Conservation (phyloP, 2,329 filamentous ascomycete species). For the Fusarium anguioides region DNA sequence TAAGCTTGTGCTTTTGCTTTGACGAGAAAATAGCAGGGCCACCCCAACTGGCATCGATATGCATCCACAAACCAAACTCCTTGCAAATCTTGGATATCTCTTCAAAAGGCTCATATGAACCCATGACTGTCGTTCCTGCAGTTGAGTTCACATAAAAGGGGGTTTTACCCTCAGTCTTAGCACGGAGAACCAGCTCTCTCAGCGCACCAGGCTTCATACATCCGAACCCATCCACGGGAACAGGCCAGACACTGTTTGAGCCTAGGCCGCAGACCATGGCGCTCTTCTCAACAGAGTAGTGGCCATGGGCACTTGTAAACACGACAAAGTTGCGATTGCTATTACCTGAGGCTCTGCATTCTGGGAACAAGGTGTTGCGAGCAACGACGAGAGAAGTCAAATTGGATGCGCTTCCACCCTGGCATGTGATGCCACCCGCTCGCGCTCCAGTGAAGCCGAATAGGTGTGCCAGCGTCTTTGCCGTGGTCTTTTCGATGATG, state of each 20-base stretch:
- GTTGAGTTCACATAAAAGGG: slow-evolving; percentile 97
- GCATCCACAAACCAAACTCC: slow-evolving; percentile 83
- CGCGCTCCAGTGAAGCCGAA: slow-evolving; percentile 80
- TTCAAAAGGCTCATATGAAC: slow-evolving; percentile 84
- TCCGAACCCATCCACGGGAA: slow-evolving; percentile 79
- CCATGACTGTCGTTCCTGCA: slow-evolving; percentile 92
- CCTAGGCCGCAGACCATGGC: slow-evolving; percentile 92
- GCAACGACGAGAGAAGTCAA: slow-evolving; percentile 87
- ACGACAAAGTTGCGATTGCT: slow-evolving; percentile 74
- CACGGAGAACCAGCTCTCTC: slow-evolving; percentile 68
- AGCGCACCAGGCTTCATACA: slow-evolving; percentile 77
- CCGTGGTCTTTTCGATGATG: slow-evolving; percentile 86
- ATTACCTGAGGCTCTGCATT: slow-evolving; percentile 80
- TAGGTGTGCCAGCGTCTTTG: slow-evolving; percentile 75
- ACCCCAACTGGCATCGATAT: slow-evolving; percentile 94
- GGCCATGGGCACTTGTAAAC: slow-evolving; percentile 90
- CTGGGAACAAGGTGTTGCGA: slow-evolving; percentile 84
- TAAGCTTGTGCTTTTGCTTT: slow-evolving; percentile 71
- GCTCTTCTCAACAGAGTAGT: slow-evolving; percentile 95
- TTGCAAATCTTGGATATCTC: slow-evolving; percentile 77
- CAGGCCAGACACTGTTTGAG: slow-evolving; percentile 74
- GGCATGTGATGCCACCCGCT: slow-evolving; percentile 80
- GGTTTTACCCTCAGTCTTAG: slow-evolving; percentile 75
- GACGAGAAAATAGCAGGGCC: slow-evolving; percentile 82
- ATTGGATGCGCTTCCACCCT: slow-evolving; percentile 88